Base-by-base conservation (phyloP, 2,329 filamentous ascomycete genomes). In the Sporothrix pallida region DNA sequence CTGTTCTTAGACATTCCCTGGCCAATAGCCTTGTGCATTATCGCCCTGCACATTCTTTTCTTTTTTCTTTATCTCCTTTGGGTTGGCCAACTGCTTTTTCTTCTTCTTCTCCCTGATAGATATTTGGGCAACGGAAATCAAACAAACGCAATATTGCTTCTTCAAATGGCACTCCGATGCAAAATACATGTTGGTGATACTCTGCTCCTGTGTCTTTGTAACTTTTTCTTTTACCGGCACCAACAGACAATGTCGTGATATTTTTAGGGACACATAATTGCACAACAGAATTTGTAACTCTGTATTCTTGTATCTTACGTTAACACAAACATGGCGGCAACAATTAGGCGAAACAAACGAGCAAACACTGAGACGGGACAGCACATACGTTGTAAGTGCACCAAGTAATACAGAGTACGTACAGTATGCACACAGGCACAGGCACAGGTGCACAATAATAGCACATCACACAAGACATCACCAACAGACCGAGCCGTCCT, bases 201-300 rank as follows among this genome's bases (percentile, higher is more conserved):
- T 20, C 37, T 42, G 12, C 31, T 54, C n/a, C 3, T 37, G 31
- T 37, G 31, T 62, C 37, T 20, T 63, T n/a, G 60, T 44, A 31
- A 12, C 17, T 10, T n/a, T 2, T 44, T 20, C 23, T 54, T 54
- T 56, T 26, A 26, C 52, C 52, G 37, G 60, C 2, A 13, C 60
- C n/a, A 23, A 6, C 37, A 46, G 60, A 4, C 37, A 10, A 42
- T 65, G 60, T 8, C 42, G 60, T 65, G 37, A 46, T 63, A 20
- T 37, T 60, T 63, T 65, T 46, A 65, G 60, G 60, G 37, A 65
- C 17, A 44, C 44, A 46, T n/a, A 46, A 48, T 20, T 13, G 62
- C 37, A 44, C 37, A 67, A 42, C 42, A 67, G 42, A 56, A 12
- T 37, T 37, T 37, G 31, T 37, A 37, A 37, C 31, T 31, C 31